phyloP scores from a whole-genome alignment of 331 rosid species.

The Arachis monticola region DNA sequence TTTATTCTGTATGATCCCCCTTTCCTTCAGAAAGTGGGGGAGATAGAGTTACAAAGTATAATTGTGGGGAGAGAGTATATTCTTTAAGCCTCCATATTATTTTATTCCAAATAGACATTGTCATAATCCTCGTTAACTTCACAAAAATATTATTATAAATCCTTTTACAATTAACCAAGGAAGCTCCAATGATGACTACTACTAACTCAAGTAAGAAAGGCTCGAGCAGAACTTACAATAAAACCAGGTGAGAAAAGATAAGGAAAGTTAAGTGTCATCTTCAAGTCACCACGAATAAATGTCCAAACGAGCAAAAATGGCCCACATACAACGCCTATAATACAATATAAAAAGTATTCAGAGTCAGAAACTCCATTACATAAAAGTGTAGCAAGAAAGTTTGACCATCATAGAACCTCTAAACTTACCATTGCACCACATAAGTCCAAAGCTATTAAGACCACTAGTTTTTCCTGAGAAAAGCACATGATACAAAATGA shows the following conservation, averaged over 20 bases:
- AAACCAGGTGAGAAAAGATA: constrained; percentile 74
- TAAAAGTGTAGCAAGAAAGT: neutral
- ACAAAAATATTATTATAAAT: neutral
- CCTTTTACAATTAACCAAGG: neutral
- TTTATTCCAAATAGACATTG: neutral
- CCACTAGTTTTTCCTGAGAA: constrained; percentile 81
- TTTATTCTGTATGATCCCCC: constrained; percentile 3
- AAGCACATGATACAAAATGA: constrained; percentile 23
- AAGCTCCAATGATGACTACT: constrained; percentile 1
- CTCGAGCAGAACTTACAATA: constrained; percentile 50
- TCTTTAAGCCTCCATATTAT: constrained; percentile 10
- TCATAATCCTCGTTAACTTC: constrained; percentile 20
- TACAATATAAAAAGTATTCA: constrained; percentile 18
- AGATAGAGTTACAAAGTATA: constrained; percentile 23
- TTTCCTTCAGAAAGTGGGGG: neutral
- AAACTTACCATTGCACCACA: constrained; percentile 85
- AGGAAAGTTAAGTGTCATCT: constrained; percentile 65
- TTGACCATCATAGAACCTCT: constrained; percentile 33
- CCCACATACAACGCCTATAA: constrained; percentile 69
- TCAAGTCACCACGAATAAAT: constrained; percentile 69
- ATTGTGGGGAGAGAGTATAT: constrained; percentile 39
- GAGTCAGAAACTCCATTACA: constrained; percentile 14
- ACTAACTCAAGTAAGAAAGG: constrained; percentile 22
- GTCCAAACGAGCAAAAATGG: constrained; percentile 72
- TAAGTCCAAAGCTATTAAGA: constrained; percentile 87